Conservation (phyloP, 1,284 basidiomycete species). For the Meripilus lineatus region DNA sequence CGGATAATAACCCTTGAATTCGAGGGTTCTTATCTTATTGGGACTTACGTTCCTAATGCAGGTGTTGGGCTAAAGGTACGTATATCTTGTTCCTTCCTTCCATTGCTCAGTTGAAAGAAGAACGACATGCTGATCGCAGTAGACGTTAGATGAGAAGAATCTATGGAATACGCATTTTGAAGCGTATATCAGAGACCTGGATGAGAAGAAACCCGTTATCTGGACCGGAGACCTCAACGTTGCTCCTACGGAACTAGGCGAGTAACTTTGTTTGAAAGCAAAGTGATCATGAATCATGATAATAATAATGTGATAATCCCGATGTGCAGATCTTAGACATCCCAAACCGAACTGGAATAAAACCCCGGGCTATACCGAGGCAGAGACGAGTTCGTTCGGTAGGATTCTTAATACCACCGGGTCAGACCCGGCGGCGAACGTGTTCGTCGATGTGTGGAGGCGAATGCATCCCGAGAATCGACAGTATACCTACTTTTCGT, state of each 20-base stretch:
- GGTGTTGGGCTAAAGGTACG: slow-evolving; percentile 72
- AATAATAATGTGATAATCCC: slow-evolving; percentile 1
- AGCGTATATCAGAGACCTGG: slow-evolving; percentile 63
- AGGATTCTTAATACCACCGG: slow-evolving; percentile 52
- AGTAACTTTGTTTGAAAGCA: slow-evolving; percentile 8
- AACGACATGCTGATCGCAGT: slow-evolving; percentile 2
- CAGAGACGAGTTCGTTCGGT: slow-evolving; percentile 68
- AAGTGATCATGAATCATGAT: neutral
- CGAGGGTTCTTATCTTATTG: slow-evolving; percentile 64
- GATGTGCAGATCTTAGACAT: slow-evolving; percentile 54
- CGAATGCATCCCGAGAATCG: slow-evolving; percentile 60
- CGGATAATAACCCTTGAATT: slow-evolving; percentile 83
- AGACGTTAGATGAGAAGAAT: slow-evolving; percentile 73
- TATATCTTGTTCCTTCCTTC: neutral
- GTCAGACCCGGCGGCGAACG: slow-evolving; percentile 25
- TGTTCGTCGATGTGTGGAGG: slow-evolving; percentile 82
- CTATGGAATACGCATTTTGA: slow-evolving; percentile 77
- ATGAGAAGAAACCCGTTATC: slow-evolving; percentile 78
- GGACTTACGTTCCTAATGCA: slow-evolving; percentile 88
- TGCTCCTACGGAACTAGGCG: slow-evolving; percentile 71
- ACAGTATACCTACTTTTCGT: slow-evolving; percentile 85
- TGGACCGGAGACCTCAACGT: slow-evolving; percentile 92
- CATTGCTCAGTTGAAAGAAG: neutral
- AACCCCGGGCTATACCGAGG: slow-evolving; percentile 74
- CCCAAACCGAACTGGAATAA: slow-evolving; percentile 76